Evolutionary conservation across 2,329 filamentous ascomycete genomes (phyloP), one percentile per base, ranked within the genome.

Genomic region (Botrytis medusae): DNA sequence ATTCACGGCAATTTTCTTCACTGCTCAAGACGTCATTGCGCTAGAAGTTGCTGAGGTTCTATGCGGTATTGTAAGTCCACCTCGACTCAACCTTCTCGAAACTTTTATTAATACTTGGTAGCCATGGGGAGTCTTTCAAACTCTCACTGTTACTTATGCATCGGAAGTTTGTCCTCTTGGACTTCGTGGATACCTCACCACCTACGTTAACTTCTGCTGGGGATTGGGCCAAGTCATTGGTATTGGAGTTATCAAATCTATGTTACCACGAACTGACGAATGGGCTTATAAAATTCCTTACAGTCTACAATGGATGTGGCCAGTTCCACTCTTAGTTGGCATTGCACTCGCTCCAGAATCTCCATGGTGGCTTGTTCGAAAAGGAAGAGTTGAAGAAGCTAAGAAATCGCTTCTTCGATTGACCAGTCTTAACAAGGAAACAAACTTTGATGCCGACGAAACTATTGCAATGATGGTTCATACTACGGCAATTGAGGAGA

Each of bases 141-240:
- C 84, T 85, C 44, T 72, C 25, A 72, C 71, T 14, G 34, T 72
- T 6, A 72, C 71, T 34, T 82, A 82, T 68, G 81, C 81, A 14
- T 85, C 84, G 44, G 87, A 88, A 79, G 86, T 88, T 51, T 88
- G 86, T 74, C 87, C 87, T 5, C 84, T 88, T n/a, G 86, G 86
- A 60, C 80, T 89, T 5, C 83, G 87, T 72, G 86, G 85, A 22
- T 88, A 88, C 75, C 81, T 88, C 54, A 88, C 86, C 0, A 87
- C 86, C 0, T 88, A 87, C 73, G 85, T 87, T 74, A 87, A 87
- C 78, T 84, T 87, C 78, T 88, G 87, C 82, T 89, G 87, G 86
- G 87, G 79, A 61, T 74, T 87, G 5, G 85, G 86, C 32, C 86
- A 87, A 75, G 77, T 86, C 32, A 85, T 87, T 74, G 85, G 85